Conservation (phyloP, 768 basidiomycete species). For the Termitomyces bulborhizus region DNA sequence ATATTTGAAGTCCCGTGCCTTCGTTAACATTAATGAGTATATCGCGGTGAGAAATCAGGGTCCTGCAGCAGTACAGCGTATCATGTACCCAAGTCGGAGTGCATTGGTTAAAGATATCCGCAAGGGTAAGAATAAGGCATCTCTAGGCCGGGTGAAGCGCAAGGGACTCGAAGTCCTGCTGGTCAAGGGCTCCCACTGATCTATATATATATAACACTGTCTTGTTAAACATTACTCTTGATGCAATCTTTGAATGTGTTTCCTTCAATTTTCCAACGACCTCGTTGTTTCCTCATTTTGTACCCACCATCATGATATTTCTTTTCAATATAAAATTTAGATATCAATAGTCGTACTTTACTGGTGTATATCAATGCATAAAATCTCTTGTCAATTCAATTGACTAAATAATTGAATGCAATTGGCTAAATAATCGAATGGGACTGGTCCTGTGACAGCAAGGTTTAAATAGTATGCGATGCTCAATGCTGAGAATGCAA, state of each 20-base stretch:
- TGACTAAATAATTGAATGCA: neutral
- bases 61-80: constrained; percentile 48
- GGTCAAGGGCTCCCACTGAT: constrained; percentile 40
- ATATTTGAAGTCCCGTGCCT: constrained; percentile 57
- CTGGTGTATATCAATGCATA: neutral
- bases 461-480: neutral
- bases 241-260: too few species aligned
- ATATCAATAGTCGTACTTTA: neutral
- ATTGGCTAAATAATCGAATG: neutral
- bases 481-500: neutral
- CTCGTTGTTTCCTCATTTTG: neutral
- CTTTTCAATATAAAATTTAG: neutral
- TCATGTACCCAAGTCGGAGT: constrained; percentile 56
- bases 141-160: constrained; percentile 56
- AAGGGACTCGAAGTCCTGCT: constrained; percentile 59
- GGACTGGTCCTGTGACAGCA: neutral
- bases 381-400: neutral
- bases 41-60: constrained; percentile 60
- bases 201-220: too few species aligned
- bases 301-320: neutral
- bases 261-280: too few species aligned
- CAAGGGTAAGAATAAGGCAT: constrained; percentile 33
- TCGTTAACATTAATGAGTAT: constrained; percentile 72
- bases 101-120: constrained; percentile 58
- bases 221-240: neutral